A percentile compares a stretch with the other conserved stretches of the same genome.
phyloP scores from a whole-genome alignment of 345 rosid species.

The Lumnitzera racemosa region DNA sequence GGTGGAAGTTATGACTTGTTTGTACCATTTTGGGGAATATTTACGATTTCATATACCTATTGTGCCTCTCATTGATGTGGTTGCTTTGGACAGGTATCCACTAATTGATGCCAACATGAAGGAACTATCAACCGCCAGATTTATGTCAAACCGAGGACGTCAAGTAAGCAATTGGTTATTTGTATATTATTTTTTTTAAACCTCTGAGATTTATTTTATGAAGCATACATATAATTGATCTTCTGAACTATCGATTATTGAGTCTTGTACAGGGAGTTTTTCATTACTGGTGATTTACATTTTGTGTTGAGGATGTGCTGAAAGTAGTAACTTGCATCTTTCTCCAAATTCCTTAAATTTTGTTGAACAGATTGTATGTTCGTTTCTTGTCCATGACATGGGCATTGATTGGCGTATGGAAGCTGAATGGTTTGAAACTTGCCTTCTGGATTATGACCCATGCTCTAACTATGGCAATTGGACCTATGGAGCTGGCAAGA shows the following conservation, averaged over 20 bases:
- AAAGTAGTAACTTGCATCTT: background rate
- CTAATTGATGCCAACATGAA: slow-evolving; percentile 91
- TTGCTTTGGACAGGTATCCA: slow-evolving; percentile 49
- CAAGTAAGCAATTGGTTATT: slow-evolving; percentile 35
- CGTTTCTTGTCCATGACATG: slow-evolving; percentile 92
- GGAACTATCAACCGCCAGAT: slow-evolving; percentile 65
- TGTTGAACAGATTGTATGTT: slow-evolving; percentile 58
- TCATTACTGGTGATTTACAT: background rate
- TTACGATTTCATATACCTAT: too few relatives aligned
- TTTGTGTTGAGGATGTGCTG: background rate
- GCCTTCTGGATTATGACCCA: slow-evolving; percentile 80
- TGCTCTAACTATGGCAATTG: slow-evolving; percentile 91
- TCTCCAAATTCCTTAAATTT: background rate
- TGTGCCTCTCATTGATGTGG: background rate
- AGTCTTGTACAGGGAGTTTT: background rate
- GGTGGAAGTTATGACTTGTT: too few relatives aligned
- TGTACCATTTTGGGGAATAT: too few relatives aligned
- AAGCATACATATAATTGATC: background rate
- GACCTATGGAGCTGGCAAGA: slow-evolving; percentile 84
- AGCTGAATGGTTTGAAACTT: slow-evolving; percentile 95
- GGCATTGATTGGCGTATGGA: slow-evolving; percentile 97
- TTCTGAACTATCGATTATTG: too few relatives aligned
- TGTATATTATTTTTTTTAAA: too few relatives aligned
- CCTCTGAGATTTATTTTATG: too few relatives aligned
- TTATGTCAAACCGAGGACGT: slow-evolving; percentile 92